These are phyloP conservation scores for Triticum timopheevii DNA, from an alignment of 176 grass and related monocot genomes.

Conservation along the genomic window DNA sequence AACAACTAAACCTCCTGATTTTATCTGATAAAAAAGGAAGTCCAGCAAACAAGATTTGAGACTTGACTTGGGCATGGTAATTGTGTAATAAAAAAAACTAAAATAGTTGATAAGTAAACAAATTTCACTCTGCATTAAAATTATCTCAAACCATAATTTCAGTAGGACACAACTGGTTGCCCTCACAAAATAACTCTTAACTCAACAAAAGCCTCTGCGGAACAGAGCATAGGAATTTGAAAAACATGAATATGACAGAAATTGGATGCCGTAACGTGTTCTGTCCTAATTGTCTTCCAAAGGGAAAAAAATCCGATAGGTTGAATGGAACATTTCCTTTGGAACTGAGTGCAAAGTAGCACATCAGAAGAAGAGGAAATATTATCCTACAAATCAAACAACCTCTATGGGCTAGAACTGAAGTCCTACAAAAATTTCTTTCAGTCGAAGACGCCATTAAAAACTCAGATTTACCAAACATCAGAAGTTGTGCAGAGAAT, in stretches of 20 bases:
- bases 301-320: too few relatives aligned
- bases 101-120: neutral
- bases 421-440: too few relatives aligned
- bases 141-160: neutral
- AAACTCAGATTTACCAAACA: conserved; percentile 1
- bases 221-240: neutral
- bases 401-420: too few relatives aligned
- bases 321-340: too few relatives aligned
- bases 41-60: neutral
- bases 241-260: too few relatives aligned
- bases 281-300: too few relatives aligned
- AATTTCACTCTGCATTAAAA: neutral
- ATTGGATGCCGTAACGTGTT: too few relatives aligned
- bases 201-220: neutral
- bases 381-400: too few relatives aligned
- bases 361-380: too few relatives aligned
- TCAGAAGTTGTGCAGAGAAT: neutral
- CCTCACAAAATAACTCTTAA: neutral
- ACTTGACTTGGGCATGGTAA: neutral
- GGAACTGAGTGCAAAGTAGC: too few relatives aligned
- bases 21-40: conserved; percentile 50
- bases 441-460: neutral
- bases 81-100: neutral
- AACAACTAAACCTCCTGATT: conserved; percentile 82
- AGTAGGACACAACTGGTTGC: neutral